phyloP scores from a whole-genome alignment of 116 monocot genomes.

The Trichopus zeylanicus region DNA sequence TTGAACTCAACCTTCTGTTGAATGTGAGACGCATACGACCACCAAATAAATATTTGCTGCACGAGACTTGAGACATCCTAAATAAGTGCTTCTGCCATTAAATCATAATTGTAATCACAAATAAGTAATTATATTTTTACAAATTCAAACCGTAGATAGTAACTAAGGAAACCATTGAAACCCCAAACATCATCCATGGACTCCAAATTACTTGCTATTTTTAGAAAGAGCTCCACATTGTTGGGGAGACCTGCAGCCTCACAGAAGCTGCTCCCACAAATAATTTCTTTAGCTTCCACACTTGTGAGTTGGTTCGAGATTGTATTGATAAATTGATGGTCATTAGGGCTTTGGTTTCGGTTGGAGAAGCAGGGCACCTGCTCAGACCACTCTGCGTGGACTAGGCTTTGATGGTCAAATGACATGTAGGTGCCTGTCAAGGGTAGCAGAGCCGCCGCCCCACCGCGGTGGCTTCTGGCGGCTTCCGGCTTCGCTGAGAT shows the following conservation, averaged over 20 bases:
- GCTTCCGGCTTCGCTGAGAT: slow-evolving; percentile 6
- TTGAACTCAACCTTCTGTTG: too few species aligned
- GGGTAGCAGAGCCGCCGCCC: slow-evolving; percentile 40
- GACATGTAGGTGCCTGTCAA: slow-evolving; percentile 45
- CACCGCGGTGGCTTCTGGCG: slow-evolving; percentile 6
- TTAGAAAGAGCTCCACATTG: slow-evolving; percentile 32
- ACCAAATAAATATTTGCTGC: too few species aligned
- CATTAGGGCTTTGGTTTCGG: not conserved
- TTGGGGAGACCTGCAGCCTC: slow-evolving; percentile 8
- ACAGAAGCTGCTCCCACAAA: slow-evolving; percentile 16
- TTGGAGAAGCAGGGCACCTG: slow-evolving; percentile 99
- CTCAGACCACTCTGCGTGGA: slow-evolving; percentile 25
- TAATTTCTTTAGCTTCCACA: slow-evolving; percentile 18
- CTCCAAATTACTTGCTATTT: too few species aligned
- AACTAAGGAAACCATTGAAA: too few species aligned
- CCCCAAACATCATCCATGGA: too few species aligned
- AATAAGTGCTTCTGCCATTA: too few species aligned
- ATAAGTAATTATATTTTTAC: too few species aligned
- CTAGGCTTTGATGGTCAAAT: slow-evolving; percentile 16
- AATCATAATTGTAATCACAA: too few species aligned
- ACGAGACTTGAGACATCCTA: too few species aligned
- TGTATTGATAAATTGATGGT: slow-evolving; percentile 6
- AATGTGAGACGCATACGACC: too few species aligned
- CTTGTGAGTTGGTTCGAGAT: slow-evolving; percentile 30
- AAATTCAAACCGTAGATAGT: too few species aligned